Base-by-base conservation (phyloP, 2,329 filamentous ascomycete genomes). In the Ceratocystis huliohia region DNA sequence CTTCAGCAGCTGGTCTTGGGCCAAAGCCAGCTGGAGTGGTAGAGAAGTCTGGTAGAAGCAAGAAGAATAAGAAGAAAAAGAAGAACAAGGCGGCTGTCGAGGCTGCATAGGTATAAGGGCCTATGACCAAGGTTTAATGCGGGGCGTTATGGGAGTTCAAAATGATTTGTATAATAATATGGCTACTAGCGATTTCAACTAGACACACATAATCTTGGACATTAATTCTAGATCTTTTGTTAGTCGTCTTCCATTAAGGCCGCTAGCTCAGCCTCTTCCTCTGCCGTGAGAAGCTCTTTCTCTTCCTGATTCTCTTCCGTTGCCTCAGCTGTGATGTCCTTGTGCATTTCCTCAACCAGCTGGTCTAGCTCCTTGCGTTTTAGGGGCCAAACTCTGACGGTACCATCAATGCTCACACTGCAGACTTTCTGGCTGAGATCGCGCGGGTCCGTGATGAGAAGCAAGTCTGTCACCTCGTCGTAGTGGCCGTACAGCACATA, bases 181-280 rank as follows among this genome's bases (percentile, higher is more conserved):
- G 13, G 56, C 56, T 30, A 37, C 33, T 59, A 28, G 56, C 28
- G 25, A n/a, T 59, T 10, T 20, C 10, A 22, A 28, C 48, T 7
- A n/a, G 15, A 59, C 22, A 25, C 25, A n/a, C 0, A 37, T 33
- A 28, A 33, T 25, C 56, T 30, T 59, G 25, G 56, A 25, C 33
- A 59, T 59, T 17, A 20, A n/a, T 17, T 59, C 28, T 37, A 15
- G 2, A 20, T 59, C 30, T 7, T 25, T 17, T 37, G 13, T 28
- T 66, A 69, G 57, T 68, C 68, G 30, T 89, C 86, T 69, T 87
- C 90, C 89, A 99, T 89, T 74, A 99, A 77, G 70, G 92, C 94
- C 15, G 91, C 92, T 70, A 99, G 79, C 75, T 97, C 94, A 3
- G 88, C 87, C 75, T 97, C 93, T 74, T 99, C 94, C 71, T 97